A percentile compares a stretch with the other conserved stretches of the same genome.
These are phyloP conservation scores for Aureobasidium subglaciale DNA, from an alignment of 2,329 filamentous ascomycete species.

Conservation along the genomic window DNA sequence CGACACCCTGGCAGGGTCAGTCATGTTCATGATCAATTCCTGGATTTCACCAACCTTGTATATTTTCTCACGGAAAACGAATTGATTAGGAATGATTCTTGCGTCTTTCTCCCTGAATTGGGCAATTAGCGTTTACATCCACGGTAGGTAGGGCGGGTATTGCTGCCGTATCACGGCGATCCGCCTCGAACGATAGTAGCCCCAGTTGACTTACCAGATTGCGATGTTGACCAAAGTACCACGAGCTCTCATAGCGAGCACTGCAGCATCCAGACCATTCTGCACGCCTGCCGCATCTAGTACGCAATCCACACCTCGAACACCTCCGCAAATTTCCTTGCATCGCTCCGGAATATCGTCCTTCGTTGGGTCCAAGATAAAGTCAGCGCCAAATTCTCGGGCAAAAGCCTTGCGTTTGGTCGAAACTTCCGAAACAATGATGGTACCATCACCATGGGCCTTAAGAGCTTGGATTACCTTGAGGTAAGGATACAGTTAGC, in stretches of 20 bases:
- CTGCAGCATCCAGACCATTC: conserved; percentile 41
- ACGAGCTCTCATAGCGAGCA: conserved; percentile 42
- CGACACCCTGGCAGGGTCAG: conserved; percentile 30
- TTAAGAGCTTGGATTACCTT: conserved; percentile 42
- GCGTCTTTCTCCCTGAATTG: conserved; percentile 38
- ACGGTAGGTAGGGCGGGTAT: too few relatives aligned
- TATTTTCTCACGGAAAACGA: conserved; percentile 47
- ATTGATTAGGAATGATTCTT: conserved; percentile 42
- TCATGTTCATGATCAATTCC: too few relatives aligned
- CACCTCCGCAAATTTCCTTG: conserved; percentile 36
- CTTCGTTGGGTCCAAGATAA: conserved; percentile 45
- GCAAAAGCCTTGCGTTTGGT: conserved; percentile 43
- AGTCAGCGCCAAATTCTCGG: conserved; percentile 44
- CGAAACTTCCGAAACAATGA: conserved; percentile 49
- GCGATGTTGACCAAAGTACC: conserved; percentile 51
- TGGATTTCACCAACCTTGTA: conserved; percentile 33
- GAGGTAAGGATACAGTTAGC: too few relatives aligned
- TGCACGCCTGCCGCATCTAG: conserved; percentile 51
- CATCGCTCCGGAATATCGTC: conserved; percentile 41
- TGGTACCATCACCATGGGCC: conserved; percentile 38
- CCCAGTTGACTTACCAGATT: conserved; percentile 34
- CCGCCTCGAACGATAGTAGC: too few relatives aligned
- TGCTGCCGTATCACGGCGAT: too few relatives aligned
- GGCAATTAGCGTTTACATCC: not conserved
- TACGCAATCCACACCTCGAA: conserved; percentile 41